These are phyloP conservation scores for Spencermartinsiella europaea DNA, from an alignment of 805 yeast species.

Conservation along the genomic window DNA sequence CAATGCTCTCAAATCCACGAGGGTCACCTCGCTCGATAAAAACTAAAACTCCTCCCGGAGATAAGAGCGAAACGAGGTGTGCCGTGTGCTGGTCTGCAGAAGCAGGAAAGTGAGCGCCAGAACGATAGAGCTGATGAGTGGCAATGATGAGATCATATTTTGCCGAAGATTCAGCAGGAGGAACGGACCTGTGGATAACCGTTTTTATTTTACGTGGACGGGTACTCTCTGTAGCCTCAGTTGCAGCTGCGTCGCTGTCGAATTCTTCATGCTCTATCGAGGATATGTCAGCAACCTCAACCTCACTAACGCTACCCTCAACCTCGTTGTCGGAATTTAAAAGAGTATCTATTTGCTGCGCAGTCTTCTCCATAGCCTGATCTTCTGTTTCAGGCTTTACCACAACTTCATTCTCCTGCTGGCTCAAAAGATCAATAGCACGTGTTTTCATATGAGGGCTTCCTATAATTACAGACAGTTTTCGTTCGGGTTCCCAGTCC, in stretches of 20 bases:
- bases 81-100: constrained; percentile 68
- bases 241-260: background rate
- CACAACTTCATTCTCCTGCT: constrained; percentile 42
- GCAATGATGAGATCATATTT: constrained; percentile 79
- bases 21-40: constrained; percentile 87
- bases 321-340: background rate
- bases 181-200: constrained; percentile 48
- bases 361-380: background rate
- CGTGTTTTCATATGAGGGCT: constrained; percentile 68
- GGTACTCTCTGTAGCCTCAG: background rate
- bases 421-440: constrained; percentile 68
- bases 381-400: constrained; percentile 3
- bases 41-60: constrained; percentile 76
- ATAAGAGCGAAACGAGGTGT: constrained; percentile 51
- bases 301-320: constrained; percentile 1
- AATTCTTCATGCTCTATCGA: background rate
- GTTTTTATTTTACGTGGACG: constrained; percentile 39
- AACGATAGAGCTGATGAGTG: constrained; percentile 66
- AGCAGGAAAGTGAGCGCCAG: constrained; percentile 57
- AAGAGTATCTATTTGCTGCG: background rate
- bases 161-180: constrained; percentile 37
- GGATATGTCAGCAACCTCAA: background rate
- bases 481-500: constrained; percentile 49
- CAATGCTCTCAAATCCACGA: constrained; percentile 78
- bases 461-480: constrained; percentile 72